Conservation (phyloP, 148 eudicot species). For the Cornus controversa region DNA sequence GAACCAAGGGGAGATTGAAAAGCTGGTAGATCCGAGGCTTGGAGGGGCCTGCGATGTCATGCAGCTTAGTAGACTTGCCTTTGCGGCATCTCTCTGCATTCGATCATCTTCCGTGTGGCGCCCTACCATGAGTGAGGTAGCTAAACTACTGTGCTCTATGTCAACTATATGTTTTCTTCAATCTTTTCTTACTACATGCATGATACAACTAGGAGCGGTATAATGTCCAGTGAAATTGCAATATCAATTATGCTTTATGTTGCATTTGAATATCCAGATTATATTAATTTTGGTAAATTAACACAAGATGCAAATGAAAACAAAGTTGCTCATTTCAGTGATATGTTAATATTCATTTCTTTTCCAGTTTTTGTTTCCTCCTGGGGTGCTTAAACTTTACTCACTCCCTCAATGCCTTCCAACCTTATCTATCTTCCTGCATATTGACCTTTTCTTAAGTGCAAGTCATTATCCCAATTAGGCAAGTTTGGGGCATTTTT, state of each 20-base stretch:
- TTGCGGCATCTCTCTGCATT: slow-evolving; percentile 80
- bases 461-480: background rate
- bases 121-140: slow-evolving; percentile 86
- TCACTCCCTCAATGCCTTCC: background rate
- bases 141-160: background rate
- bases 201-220: background rate
- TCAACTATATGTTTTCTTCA: background rate
- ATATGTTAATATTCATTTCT: background rate
- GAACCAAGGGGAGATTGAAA: slow-evolving; percentile 52
- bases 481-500: background rate
- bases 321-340: background rate
- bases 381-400: background rate
- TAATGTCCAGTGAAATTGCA: background rate
- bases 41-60: slow-evolving; percentile 44
- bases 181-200: background rate
- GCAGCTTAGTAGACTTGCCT: slow-evolving; percentile 51
- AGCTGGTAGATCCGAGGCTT: slow-evolving; percentile 71
- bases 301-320: background rate
- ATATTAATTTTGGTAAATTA: background rate
- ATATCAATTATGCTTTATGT: background rate
- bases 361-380: background rate
- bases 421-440: too few species aligned
- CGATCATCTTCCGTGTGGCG: slow-evolving; percentile 83
- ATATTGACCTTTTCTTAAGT: background rate
- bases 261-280: background rate